Conservation (phyloP, 345 rosid species). For the Salix dunnii region DNA sequence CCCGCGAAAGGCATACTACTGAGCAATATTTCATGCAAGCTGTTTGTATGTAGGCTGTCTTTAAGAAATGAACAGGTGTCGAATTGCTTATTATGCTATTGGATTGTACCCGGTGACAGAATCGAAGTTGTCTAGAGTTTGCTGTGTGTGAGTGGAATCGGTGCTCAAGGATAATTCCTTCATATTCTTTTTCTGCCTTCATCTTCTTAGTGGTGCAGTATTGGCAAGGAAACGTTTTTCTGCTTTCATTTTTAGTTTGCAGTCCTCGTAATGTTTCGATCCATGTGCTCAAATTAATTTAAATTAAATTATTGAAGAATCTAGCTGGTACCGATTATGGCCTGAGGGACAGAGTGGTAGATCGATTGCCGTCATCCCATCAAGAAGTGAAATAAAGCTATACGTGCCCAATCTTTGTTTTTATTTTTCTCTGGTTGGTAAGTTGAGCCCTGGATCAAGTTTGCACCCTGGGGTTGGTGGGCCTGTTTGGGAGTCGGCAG, state of each 20-base stretch:
- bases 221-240: not conserved
- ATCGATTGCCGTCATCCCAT: not conserved
- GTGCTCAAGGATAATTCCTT: not conserved
- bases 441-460: no score
- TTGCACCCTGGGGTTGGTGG: no score
- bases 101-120: not conserved
- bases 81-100: not conserved
- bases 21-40: constrained; percentile 5
- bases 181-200: not conserved
- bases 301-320: not conserved
- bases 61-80: constrained; percentile 4
- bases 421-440: no score
- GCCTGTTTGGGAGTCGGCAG: no score
- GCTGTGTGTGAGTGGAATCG: not conserved
- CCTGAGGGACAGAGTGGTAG: not conserved
- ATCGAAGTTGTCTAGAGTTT: not conserved
- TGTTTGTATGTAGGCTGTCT: not conserved
- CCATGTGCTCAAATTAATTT: not conserved
- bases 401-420: no score
- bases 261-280: not conserved
- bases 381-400: no score
- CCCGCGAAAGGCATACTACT: constrained; percentile 71
- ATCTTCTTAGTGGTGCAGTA: not conserved
- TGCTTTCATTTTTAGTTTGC: not conserved
- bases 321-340: not conserved